Base-by-base conservation (phyloP, 225 moss, liverwort and hornwort species). In the Anthoceros angustus region DNA sequence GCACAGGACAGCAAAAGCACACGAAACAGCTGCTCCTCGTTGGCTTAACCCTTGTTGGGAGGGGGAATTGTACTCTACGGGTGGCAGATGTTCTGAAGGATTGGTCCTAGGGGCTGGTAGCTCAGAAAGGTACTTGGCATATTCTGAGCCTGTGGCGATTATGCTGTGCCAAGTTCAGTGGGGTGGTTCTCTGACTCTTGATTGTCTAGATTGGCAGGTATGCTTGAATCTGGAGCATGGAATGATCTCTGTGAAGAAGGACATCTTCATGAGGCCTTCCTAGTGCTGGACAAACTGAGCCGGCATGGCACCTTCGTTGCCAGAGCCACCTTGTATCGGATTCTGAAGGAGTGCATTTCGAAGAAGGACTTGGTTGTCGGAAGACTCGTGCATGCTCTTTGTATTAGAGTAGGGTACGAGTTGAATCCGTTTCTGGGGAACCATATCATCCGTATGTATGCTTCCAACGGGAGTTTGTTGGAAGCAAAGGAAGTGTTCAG, bases 391-490 rank as follows among this genome's bases (percentile, higher is more conserved):
- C 55, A 55, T 20, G n/a, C 55, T 15, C 55, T 55, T 23, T 55
- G 8, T 20, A 18, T 55, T 3, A 55, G n/a, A 15, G 23, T 2
- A 18, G 55, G 55, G n/a, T 55, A 55, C n/a, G 23, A 55, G 55
- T 55, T 7, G 10, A 15, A 55, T 23, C 18, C 55, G 23, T 55
- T 55, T 20, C 23, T 55, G 55, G 55, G n/a, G 7, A 55, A 18
- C 55, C 55, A 55, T 23, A 55, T 55, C 14, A 55, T 55, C 55
- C 55, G 55, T 23, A 55, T 55, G 55, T 55, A 55, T 55, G 55
- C 55, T 55, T 55, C 55, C 23, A 18, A 55, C 55, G 55, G 55
- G n/a, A 55, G 55, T 18, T 55, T 55, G n/a, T 5, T 18, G 55
- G 55, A 55, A 15, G 55, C 55, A 55, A 55, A 18, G 55, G n/a